These are phyloP conservation scores for Pyricularia sp. DNA, from an alignment of 2,329 filamentous ascomycete species.

Conservation along the genomic window DNA sequence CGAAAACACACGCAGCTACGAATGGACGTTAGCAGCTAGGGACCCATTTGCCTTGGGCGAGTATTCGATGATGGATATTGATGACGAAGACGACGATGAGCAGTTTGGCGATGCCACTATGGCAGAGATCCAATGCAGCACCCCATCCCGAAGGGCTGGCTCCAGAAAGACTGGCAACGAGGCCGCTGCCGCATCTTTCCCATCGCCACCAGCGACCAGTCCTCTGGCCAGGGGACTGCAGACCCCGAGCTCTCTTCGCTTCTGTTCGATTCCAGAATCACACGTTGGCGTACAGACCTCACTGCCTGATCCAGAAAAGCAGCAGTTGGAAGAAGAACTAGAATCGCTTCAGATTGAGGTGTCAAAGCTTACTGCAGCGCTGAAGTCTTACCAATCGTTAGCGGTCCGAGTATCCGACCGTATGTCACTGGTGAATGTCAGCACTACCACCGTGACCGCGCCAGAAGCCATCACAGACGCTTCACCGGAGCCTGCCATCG, in stretches of 20 bases:
- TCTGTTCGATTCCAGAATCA: background rate
- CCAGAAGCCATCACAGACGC: slow-evolving; percentile 2
- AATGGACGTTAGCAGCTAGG: slow-evolving; percentile 38
- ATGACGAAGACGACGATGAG: slow-evolving; percentile 21
- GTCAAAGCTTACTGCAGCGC: slow-evolving; percentile 29
- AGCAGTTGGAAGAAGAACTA: slow-evolving; percentile 31
- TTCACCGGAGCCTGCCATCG: slow-evolving; percentile 19
- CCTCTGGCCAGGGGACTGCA: slow-evolving; percentile 26
- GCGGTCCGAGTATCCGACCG: slow-evolving; percentile 22
- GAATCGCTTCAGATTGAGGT: slow-evolving; percentile 35
- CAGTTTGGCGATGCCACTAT: slow-evolving; percentile 37
- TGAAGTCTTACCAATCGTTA: slow-evolving; percentile 33
- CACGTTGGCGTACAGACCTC: slow-evolving; percentile 26
- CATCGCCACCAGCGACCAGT: slow-evolving; percentile 43
- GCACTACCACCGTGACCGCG: background rate
- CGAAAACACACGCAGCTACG: slow-evolving; percentile 14
- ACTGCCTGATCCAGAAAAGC: slow-evolving; percentile 28
- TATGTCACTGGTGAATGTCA: slow-evolving; percentile 15
- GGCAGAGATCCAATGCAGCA: slow-evolving; percentile 37
- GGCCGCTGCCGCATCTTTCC: slow-evolving; percentile 31
- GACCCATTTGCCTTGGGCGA: slow-evolving; percentile 33
- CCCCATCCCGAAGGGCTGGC: slow-evolving; percentile 24
- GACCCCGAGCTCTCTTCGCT: slow-evolving; percentile 5
- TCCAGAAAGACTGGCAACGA: slow-evolving; percentile 2
- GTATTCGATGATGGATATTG: slow-evolving; percentile 21